Evolutionary conservation across 768 basidiomycete species (phyloP).

Genomic region (Tulasnella sp.): DNA sequence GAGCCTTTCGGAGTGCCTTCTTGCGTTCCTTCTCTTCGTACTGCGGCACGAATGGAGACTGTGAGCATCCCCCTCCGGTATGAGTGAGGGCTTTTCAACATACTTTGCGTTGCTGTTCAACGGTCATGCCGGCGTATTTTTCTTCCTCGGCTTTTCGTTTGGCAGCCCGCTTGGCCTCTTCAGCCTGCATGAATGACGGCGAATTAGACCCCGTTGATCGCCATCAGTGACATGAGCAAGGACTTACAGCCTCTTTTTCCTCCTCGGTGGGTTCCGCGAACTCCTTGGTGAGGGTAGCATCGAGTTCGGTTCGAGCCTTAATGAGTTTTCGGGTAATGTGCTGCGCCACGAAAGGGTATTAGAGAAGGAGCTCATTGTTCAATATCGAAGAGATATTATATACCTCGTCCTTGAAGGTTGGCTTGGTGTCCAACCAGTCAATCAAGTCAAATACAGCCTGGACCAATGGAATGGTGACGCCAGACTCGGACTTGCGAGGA

Average conservation of each 20-base stretch:
- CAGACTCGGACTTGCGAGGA: constrained; percentile 44
- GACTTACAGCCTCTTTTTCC: constrained; percentile 57
- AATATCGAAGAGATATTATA: not conserved
- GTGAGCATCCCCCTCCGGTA: not conserved
- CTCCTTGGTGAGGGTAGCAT: constrained; percentile 61
- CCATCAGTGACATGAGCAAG: too few relatives aligned
- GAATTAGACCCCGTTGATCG: not conserved
- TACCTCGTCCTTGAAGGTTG: constrained; percentile 60
- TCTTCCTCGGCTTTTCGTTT: constrained; percentile 71
- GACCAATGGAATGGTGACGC: constrained; percentile 52
- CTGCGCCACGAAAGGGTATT: not conserved
- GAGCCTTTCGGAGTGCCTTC: constrained; percentile 54
- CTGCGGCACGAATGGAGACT: constrained; percentile 31
- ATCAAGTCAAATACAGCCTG: constrained; percentile 64
- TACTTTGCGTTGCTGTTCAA: constrained; percentile 79
- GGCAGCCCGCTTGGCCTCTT: constrained; percentile 61
- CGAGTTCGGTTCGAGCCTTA: constrained; percentile 63
- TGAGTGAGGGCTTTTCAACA: not conserved
- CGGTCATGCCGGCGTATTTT: constrained; percentile 58
- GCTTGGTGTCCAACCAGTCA: constrained; percentile 48
- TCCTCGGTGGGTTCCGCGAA: constrained; percentile 41
- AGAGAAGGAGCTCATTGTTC: not conserved
- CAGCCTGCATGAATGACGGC: constrained; percentile 23
- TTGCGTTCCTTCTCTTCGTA: constrained; percentile 70
- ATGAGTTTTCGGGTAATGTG: constrained; percentile 64